Evolutionary conservation across 164 flowering plant species (phyloP), one percentile per base, ranked within the genome.

Genomic region (Akebia trifoliata): DNA sequence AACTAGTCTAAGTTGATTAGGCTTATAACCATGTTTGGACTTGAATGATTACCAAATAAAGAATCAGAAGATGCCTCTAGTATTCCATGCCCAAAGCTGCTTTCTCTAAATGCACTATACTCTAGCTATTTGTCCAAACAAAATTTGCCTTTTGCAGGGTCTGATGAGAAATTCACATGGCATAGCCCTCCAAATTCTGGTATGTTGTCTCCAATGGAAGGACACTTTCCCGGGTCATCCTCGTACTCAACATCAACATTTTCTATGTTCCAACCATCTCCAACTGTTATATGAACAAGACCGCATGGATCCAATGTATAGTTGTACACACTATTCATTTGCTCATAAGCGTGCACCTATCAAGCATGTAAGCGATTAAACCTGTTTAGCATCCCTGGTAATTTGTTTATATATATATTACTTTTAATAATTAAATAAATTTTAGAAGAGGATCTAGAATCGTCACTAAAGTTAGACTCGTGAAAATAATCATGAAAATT

Each of bases 21-120:
- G n/a, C n/a, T 29, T 39, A 2, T 3, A 17, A 38, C 2, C 31
- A 52, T 14, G 22, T 8, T n/a, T 3, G 35, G 28, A 15, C 9
- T 44, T 46, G 28, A 46, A 46, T 4, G 21, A 14, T 14, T 17
- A 21, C 28, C 36, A 11, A 15, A 28, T 12, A 18, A 4, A 45
- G 18, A 22, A 56, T 21, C 6, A 21, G n/a, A 43, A 1, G 4
- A 4, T 70, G 84, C 97, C 97, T 87, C 96, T n/a, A 91, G 83
- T 34, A 84, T 84, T 52, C 97, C 96, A 81, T 91, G 98, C 15
- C 98, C 98, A 66, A 91, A 91, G 77, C 98, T 91, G 81, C 94
- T 84, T 64, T 91, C 98, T 69, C 98, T 78, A 47, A 66, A 81
- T 14, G 98, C 98, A 71, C 98, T 91, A 87, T 90, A 91, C 55